These are phyloP conservation scores for Fusarium albosuccineum DNA, from an alignment of 2,329 filamentous ascomycete species.

Conservation along the genomic window DNA sequence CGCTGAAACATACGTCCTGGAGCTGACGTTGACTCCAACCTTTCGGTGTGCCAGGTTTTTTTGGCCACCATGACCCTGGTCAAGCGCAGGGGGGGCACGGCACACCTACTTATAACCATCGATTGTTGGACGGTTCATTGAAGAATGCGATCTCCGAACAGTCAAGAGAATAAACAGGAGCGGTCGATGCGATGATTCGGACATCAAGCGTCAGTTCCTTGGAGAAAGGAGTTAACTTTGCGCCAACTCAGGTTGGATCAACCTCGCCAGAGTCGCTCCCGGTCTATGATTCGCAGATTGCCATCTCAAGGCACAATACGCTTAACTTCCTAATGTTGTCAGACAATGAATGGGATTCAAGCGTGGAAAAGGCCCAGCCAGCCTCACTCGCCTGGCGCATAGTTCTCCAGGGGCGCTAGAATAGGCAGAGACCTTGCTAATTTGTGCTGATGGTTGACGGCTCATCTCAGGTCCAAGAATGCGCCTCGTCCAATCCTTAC, in stretches of 20 bases:
- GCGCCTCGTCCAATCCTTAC: constrained; percentile 9
- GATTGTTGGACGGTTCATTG: not conserved
- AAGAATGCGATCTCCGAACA: not conserved
- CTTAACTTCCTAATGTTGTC: constrained; percentile 26
- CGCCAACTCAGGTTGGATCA: constrained; percentile 20
- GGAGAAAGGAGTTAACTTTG: constrained; percentile 4
- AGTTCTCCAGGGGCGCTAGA: constrained; percentile 11
- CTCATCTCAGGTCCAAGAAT: constrained; percentile 9
- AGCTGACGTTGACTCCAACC: constrained; percentile 3
- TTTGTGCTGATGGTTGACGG: not conserved
- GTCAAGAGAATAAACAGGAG: constrained; percentile 1
- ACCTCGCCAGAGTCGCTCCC: constrained; percentile 3
- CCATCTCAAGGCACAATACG: constrained; percentile 31
- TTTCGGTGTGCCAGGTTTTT: constrained; percentile 28
- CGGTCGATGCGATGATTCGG: not conserved
- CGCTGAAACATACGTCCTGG: not conserved
- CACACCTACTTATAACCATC: not conserved
- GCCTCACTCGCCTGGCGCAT: constrained; percentile 23
- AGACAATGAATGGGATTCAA: constrained; percentile 30
- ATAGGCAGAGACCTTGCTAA: constrained; percentile 9
- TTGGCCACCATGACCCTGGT: constrained; percentile 13
- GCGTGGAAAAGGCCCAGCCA: constrained; percentile 18
- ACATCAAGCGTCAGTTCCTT: not conserved
- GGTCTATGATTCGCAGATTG: constrained; percentile 3
- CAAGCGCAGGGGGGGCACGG: constrained; percentile 1